A percentile compares a stretch with the other conserved stretches of the same genome.
Evolutionary conservation across 2,329 filamentous ascomycete species (phyloP).

Genomic region (Lasiodiplodia citricola): DNA sequence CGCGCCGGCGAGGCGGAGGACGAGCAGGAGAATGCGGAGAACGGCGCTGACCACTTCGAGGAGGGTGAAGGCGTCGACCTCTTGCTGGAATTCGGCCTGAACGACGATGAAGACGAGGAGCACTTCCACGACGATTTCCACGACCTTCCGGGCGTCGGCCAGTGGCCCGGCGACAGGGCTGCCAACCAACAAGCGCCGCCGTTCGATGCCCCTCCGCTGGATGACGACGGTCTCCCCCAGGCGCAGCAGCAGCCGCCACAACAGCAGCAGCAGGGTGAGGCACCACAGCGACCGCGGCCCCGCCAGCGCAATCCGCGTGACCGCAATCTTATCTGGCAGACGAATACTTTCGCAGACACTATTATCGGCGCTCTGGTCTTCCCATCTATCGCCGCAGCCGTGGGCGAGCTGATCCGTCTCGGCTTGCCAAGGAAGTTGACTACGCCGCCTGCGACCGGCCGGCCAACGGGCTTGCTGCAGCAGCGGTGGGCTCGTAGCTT

Average conservation of each 20-base stretch:
- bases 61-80: constrained; percentile 48
- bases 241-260: constrained; percentile 29
- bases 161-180: constrained; percentile 24
- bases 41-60: constrained; percentile 35
- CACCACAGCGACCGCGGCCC: constrained; percentile 32
- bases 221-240: constrained; percentile 30
- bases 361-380: constrained; percentile 76
- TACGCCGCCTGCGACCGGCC: constrained; percentile 50
- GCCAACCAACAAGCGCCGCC: constrained; percentile 21
- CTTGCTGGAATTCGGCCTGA: constrained; percentile 54
- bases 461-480: constrained; percentile 65
- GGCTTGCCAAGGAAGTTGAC: constrained; percentile 70
- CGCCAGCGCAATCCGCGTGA: constrained; percentile 42
- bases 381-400: constrained; percentile 77
- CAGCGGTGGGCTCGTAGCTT: constrained; percentile 88
- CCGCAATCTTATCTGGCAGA: constrained; percentile 58
- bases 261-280: constrained; percentile 35
- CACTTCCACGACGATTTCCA: constrained; percentile 46
- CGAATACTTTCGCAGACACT: constrained; percentile 62
- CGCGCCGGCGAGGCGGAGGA: constrained; percentile 50
- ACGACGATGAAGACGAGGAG: constrained; percentile 44
- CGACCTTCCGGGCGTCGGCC: constrained; percentile 30
- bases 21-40: constrained; percentile 36
- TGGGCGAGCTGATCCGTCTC: constrained; percentile 75
- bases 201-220: constrained; percentile 38